Percentiles rank a stretch among this genome's conserved stretches.
Conservation (phyloP, 2,329 filamentous ascomycete genomes). For the Rhynchosporium graminicola region DNA sequence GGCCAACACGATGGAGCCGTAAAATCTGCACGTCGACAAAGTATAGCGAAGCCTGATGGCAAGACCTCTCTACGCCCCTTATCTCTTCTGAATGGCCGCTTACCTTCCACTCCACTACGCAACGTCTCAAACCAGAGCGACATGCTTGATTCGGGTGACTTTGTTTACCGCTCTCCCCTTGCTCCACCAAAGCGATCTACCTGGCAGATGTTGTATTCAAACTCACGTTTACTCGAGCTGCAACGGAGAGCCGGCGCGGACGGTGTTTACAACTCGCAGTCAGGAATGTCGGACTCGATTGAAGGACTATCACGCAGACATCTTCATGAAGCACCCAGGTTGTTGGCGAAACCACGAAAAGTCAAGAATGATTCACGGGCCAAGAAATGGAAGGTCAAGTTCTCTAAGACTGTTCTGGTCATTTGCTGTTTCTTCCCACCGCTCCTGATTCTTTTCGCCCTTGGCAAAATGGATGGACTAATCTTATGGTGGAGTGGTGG, state of each 20-base stretch:
- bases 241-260: constrained; percentile 29
- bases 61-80: constrained; percentile 32
- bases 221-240: constrained; percentile 24
- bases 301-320: constrained; percentile 20
- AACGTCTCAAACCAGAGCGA: constrained; percentile 17
- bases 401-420: constrained; percentile 32
- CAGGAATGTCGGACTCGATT: constrained; percentile 4
- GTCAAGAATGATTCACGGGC: constrained; percentile 14
- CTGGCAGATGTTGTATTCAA: constrained; percentile 36
- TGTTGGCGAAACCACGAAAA: background rate
- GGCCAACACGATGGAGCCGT: constrained; percentile 15
- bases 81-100: constrained; percentile 28
- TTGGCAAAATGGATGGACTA: constrained; percentile 34
- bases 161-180: constrained; percentile 36
- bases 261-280: constrained; percentile 20
- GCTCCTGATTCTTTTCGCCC: constrained; percentile 32
- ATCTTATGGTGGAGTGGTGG: constrained; percentile 35
- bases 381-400: constrained; percentile 16
- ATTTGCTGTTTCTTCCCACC: constrained; percentile 37
- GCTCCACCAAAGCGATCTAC: constrained; percentile 34
- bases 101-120: constrained; percentile 5
- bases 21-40: constrained; percentile 8
- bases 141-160: constrained; percentile 24
- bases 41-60: constrained; percentile 25
- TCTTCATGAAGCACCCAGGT: constrained; percentile 13